phyloP scores from a whole-genome alignment of 2,329 filamentous ascomycete genomes.

The Colletotrichum sp. region DNA sequence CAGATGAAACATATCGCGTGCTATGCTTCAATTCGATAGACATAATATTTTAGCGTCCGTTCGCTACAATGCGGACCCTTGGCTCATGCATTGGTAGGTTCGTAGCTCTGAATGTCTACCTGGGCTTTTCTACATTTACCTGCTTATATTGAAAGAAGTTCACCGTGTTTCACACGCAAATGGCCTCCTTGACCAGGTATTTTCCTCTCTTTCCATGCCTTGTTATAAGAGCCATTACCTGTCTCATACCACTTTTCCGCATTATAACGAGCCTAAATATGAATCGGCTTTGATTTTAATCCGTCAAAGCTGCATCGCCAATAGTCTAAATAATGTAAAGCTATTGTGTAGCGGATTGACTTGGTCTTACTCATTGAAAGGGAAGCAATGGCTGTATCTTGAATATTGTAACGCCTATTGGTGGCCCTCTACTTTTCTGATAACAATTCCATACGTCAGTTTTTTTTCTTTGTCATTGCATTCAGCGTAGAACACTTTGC shows the following conservation, averaged over 20 bases:
- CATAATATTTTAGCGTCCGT: not conserved
- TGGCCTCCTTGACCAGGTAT: not conserved
- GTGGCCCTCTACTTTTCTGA: not conserved
- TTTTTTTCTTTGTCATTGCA: not conserved
- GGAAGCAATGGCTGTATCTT: not conserved
- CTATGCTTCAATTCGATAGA: not conserved
- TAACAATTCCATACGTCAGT: rapidly evolving
- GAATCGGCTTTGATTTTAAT: not conserved
- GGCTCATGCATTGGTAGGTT: not conserved
- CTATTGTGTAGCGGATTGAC: rapidly evolving
- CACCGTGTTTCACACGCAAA: rapidly evolving
- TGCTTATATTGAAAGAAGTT: not conserved
- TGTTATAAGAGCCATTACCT: not conserved
- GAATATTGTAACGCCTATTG: not conserved
- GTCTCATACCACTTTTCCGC: not conserved
- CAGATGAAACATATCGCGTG: not conserved
- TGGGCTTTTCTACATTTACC: rapidly evolving
- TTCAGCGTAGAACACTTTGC: not conserved
- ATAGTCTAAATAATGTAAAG: too few relatives aligned
- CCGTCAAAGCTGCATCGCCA: not conserved
- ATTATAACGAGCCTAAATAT: not conserved
- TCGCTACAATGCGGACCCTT: not conserved
- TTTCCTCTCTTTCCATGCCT: not conserved
- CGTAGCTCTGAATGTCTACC: rapidly evolving
- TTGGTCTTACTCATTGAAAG: not conserved